Evolutionary conservation across 805 yeast species (phyloP).

Genomic region (Lachancea meyersii): DNA sequence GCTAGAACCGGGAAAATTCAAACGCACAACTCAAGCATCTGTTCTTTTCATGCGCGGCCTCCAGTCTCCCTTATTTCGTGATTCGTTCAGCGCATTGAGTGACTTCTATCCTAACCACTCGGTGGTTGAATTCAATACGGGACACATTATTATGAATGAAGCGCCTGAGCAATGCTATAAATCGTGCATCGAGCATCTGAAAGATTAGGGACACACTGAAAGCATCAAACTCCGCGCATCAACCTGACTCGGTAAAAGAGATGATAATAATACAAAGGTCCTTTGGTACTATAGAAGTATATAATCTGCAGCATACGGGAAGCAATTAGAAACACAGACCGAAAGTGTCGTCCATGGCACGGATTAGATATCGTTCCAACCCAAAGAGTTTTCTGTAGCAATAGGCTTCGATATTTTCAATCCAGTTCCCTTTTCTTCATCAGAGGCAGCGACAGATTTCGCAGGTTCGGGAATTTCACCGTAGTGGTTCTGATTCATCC

Average conservation of each 20-base stretch:
- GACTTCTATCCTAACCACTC: slow-evolving; percentile 22
- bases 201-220: background rate
- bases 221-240: background rate
- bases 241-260: background rate
- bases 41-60: slow-evolving; percentile 42
- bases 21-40: slow-evolving; percentile 23
- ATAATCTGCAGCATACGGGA: background rate
- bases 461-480: slow-evolving; percentile 17
- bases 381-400: slow-evolving; percentile 63
- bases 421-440: slow-evolving; percentile 10
- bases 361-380: slow-evolving; percentile 45
- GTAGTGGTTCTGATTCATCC: slow-evolving; percentile 30
- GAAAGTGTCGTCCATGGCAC: background rate
- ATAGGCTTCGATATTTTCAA: slow-evolving; percentile 60
- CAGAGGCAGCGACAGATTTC: slow-evolving; percentile 14
- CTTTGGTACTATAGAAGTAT: background rate
- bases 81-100: slow-evolving; percentile 21
- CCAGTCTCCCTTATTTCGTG: slow-evolving; percentile 38
- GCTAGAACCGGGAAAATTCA: slow-evolving; percentile 7
- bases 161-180: slow-evolving; percentile 19
- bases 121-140: slow-evolving; percentile 25
- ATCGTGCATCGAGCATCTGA: background rate
- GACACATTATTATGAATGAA: slow-evolving; percentile 29
- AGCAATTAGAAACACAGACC: background rate
- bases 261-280: background rate